phyloP scores from a whole-genome alignment of 768 basidiomycete species.

The Candolleomyces efflorescens region DNA sequence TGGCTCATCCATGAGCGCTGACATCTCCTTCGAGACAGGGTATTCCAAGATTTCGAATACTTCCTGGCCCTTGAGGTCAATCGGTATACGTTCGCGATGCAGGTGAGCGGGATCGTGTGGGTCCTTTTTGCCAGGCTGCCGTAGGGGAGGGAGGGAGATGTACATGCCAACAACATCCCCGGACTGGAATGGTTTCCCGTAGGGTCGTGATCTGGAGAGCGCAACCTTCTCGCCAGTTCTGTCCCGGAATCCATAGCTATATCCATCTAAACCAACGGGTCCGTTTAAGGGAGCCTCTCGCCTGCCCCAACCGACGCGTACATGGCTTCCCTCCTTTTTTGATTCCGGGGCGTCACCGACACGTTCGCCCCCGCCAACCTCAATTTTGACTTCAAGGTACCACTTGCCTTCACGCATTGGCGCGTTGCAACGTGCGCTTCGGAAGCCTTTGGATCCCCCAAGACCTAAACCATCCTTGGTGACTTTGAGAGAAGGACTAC shows the following conservation, averaged over 20 bases:
- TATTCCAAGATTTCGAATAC: constrained; percentile 96
- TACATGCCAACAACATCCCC: constrained; percentile 94
- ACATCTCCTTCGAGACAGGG: constrained; percentile 87
- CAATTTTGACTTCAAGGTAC: constrained; percentile 90
- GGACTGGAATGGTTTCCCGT: constrained; percentile 67
- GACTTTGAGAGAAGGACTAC: constrained; percentile 74
- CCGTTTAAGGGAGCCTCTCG: constrained; percentile 92
- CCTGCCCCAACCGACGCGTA: constrained; percentile 88
- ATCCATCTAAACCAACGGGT: constrained; percentile 90
- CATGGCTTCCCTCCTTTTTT: constrained; percentile 66
- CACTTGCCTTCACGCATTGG: constrained; percentile 86
- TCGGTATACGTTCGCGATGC: constrained; percentile 86
- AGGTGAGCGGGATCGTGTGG: constrained; percentile 77
- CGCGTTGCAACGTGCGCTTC: constrained; percentile 86
- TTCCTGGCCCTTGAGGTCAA: constrained; percentile 94
- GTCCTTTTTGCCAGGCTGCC: constrained; percentile 56
- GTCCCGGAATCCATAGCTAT: constrained; percentile 90
- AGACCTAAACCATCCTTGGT: constrained; percentile 75
- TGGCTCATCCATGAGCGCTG: constrained; percentile 74
- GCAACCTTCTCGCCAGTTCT: constrained; percentile 90
- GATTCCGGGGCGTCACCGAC: constrained; percentile 35
- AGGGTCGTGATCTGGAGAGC: constrained; percentile 74
- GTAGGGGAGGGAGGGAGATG: constrained; percentile 76
- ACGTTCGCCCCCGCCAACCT: constrained; percentile 66
- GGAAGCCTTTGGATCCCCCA: constrained; percentile 83